Evolutionary conservation across 2,329 filamentous ascomycete genomes (phyloP), one percentile per base, ranked within the genome.

Genomic region (Pseudogymnoascus sp.): DNA sequence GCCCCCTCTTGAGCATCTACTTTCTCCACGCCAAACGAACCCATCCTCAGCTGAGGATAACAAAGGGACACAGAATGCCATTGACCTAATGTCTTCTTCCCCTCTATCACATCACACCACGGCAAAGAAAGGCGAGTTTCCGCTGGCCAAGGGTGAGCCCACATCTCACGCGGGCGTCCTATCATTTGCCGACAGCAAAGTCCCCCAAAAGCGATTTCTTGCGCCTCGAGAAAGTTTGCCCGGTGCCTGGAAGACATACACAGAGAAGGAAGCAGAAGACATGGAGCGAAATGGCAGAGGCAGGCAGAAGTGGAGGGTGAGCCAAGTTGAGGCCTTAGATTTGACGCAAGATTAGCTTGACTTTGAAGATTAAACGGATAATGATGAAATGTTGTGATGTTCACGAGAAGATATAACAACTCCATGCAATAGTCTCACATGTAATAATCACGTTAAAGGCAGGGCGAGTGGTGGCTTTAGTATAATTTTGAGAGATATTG

Each of bases 201-300:
- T 12, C 35, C 33, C 33, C 6, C 9, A 63, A 7, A 69, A 69
- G 47, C 65, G 68, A 47, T 70, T 64, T 41, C 68, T 72, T 6
- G 63, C 70, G 33, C 62, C 69, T 3, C 65, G 73, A n/a, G 70
- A 73, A 11, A 73, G 70, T 63, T 63, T 74, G 25, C 70, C 70
- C 5, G 73, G 73, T 2, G 67, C 68, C 2, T 75, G 72, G 70
- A 71, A 69, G 61, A 67, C 69, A 60, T 57, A 68, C 11, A 65
- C 66, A 57, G 63, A 65, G 41, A 59, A 63, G 38, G 66, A 68
- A 50, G 30, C 61, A 6, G 35, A 58, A 39, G 57, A 54, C 9
- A 16, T 54, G 47, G 47, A 54, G 47, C 9, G 28, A n/a, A 54
- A 54, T 33, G 60, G 25, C 41, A 43, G 30, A 36, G 43, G 35